Conservation (phyloP, 805 yeast species). For the Hanseniaspora thailandica region DNA sequence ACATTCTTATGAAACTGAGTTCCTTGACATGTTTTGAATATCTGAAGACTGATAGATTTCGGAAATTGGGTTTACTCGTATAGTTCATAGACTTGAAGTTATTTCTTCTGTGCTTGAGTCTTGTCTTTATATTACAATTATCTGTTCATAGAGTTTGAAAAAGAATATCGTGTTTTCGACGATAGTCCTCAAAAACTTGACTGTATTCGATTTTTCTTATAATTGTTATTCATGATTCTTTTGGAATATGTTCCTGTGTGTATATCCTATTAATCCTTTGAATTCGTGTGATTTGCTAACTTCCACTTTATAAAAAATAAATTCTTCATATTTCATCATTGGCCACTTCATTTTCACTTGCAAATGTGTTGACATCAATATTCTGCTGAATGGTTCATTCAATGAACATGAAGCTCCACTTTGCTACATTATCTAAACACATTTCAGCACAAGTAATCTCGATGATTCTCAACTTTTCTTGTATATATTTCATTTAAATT, state of each 20-base stretch:
- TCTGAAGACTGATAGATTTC: background rate
- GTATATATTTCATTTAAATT: too few species aligned
- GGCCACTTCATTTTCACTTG: background rate
- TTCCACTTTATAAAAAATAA: background rate
- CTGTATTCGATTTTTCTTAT: too few species aligned
- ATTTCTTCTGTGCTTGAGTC: too few species aligned
- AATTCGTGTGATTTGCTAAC: background rate
- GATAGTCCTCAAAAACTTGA: too few species aligned
- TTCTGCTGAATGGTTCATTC: background rate
- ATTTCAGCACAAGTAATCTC: background rate
- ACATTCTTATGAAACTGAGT: too few species aligned
- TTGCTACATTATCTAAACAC: background rate
- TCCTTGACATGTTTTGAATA: background rate
- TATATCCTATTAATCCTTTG: background rate
- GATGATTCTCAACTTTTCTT: background rate
- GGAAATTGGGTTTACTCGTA: background rate
- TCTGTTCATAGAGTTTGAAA: too few species aligned
- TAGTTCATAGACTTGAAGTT: background rate
- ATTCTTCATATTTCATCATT: background rate
- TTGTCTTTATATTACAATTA: background rate
- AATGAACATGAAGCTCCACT: background rate
- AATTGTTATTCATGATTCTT: too few species aligned
- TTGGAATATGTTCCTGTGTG: background rate
- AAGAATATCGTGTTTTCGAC: too few species aligned
- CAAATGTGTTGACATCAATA: background rate